Evolutionary conservation across 495 filamentous ascomycete genomes (phyloP), one percentile per base, ranked within the genome.

Genomic region (Aspergillus taichungensis): DNA sequence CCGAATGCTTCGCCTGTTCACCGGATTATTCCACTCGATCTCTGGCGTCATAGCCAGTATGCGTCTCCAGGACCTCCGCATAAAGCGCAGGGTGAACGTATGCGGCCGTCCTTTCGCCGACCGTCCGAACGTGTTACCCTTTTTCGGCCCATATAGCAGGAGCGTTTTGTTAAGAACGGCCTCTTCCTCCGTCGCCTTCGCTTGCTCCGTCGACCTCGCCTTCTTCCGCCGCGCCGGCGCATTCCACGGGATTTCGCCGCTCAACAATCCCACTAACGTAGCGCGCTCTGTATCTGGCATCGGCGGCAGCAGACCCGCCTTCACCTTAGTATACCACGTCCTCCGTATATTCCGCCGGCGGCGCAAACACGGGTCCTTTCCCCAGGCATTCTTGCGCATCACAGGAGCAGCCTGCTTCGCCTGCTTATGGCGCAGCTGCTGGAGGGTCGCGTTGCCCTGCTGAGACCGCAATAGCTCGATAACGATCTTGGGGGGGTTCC

Each of bases 311-410:
- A 87, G 53, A 36, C 69, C 72, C 0, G 67, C 56, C 13, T 86
- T 66, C 34, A 78, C 60, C 0, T 50, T 31, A 0, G 64, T 70
- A 65, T 85, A 90, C 69, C 78, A 81, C 43, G 69, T 70, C 42
- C 65, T 72, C 8, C 75, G 63, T 40, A 84, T 79, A 42, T 84
- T 85, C 34, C 67, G 60, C 31, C 59, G 59, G 2, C 84, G 73
- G 40, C 60, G 72, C 10, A 60, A 43, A 0, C 79, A 54, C 35
- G 86, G 55, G 0, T 77, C 75, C 5, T 69, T 66, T 2, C 74
- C 76, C 80, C 86, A 95, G 14, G 63, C 69, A 53, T 86, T 85
- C 39, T 64, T 59, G 0, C 83, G 85, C 18, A 88, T 68, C 2
- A 58, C 54, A 1, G 82, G 76, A 5, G 67, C 46, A 28, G 74